Evolutionary conservation across 2,329 filamentous ascomycete genomes (phyloP).

Genomic region (Harringtonia aguacate): DNA sequence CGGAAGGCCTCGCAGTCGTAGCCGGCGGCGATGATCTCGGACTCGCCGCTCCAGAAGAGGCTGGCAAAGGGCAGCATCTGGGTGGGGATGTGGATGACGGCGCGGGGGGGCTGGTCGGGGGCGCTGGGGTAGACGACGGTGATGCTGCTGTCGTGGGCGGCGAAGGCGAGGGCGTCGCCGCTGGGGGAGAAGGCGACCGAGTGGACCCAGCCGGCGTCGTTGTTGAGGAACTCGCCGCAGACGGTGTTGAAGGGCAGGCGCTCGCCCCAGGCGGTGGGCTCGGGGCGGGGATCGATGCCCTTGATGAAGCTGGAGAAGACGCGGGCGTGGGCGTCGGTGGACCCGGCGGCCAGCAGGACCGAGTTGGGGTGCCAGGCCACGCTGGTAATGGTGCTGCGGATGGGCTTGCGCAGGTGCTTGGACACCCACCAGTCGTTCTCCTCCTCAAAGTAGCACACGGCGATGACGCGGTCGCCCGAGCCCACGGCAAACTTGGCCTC

Average conservation of each 20-base stretch:
- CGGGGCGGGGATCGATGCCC: constrained; percentile 76
- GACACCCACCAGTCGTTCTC: constrained; percentile 99
- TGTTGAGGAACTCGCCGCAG: constrained; percentile 92
- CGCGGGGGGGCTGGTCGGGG: constrained; percentile 79
- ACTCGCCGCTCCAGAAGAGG: constrained; percentile 82
- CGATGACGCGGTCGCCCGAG: constrained; percentile 88
- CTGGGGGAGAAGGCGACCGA: constrained; percentile 86
- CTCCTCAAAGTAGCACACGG: constrained; percentile 96
- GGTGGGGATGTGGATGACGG: constrained; percentile 83
- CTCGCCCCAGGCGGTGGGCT: constrained; percentile 88
- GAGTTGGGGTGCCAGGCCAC: constrained; percentile 97
- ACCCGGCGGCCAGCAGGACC: constrained; percentile 85
- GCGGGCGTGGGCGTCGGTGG: constrained; percentile 91
- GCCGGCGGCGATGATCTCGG: constrained; percentile 89
- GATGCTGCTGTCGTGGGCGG: constrained; percentile 90
- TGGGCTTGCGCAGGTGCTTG: constrained; percentile 98
- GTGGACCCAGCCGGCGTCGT: constrained; percentile 94
- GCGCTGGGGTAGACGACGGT: constrained; percentile 91
- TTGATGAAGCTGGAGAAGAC: constrained; percentile 97
- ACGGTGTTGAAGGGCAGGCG: constrained; percentile 95
- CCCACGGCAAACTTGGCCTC: constrained; percentile 98
- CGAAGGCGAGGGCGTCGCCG: constrained; percentile 87
- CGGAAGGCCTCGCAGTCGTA: constrained; percentile 87
- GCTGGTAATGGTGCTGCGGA: constrained; percentile 91
- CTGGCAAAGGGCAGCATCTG: constrained; percentile 88